Conservation (phyloP, 2,329 filamentous ascomycete genomes). For the Diaporthe longicolla region DNA sequence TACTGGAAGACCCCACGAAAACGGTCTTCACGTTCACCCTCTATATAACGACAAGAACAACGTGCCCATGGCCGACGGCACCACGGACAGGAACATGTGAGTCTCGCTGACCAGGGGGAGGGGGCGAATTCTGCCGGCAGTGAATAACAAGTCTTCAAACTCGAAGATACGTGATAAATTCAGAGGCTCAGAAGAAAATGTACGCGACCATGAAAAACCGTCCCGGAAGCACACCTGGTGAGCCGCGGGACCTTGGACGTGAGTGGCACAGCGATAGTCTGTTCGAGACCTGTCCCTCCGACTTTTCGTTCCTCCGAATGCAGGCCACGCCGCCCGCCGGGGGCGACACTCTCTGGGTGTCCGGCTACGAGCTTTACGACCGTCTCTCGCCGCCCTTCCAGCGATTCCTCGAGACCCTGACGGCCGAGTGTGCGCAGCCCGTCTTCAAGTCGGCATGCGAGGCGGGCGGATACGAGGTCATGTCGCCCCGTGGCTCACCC, state of each 20-base stretch:
- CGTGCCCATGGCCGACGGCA: conserved; percentile 53
- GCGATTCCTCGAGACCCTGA: conserved; percentile 71
- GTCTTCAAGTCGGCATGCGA: conserved; percentile 64
- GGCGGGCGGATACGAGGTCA: conserved; percentile 60
- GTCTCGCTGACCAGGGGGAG: conserved; percentile 25
- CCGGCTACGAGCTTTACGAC: conserved; percentile 77
- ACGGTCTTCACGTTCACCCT: conserved; percentile 52
- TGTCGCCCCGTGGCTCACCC: conserved; percentile 63
- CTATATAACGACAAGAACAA: conserved; percentile 55
- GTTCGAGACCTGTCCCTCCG: conserved; percentile 74
- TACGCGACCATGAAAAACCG: conserved; percentile 55
- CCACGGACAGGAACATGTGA: conserved; percentile 54
- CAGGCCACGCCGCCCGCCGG: conserved; percentile 67
- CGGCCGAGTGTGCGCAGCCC: conserved; percentile 67
- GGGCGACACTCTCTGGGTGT: conserved; percentile 76
- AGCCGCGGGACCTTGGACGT: conserved; percentile 54
- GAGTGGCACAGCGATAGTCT: conserved; percentile 76
- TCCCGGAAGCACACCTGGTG: conserved; percentile 42
- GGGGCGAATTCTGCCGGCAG: not conserved
- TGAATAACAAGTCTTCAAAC: conserved; percentile 40
- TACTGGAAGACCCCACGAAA: conserved; percentile 50
- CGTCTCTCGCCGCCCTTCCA: conserved; percentile 70
- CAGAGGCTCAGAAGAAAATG: conserved; percentile 52
- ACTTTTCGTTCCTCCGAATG: conserved; percentile 72
- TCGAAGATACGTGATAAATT: conserved; percentile 54